These are phyloP conservation scores for Hymenotorrendiella dingleyae DNA, from an alignment of 2,329 filamentous ascomycete species.

Conservation along the genomic window DNA sequence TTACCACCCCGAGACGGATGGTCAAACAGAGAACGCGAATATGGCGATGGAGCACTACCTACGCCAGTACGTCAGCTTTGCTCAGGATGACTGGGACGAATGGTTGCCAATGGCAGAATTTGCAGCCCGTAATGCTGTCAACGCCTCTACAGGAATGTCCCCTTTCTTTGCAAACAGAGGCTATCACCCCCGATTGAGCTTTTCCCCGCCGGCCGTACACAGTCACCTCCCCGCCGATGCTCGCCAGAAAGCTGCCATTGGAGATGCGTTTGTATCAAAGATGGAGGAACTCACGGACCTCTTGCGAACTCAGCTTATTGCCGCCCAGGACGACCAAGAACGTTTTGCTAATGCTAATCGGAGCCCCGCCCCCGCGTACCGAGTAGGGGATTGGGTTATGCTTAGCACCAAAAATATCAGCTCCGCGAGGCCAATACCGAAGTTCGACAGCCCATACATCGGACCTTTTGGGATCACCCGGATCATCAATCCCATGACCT, in stretches of 20 bases:
- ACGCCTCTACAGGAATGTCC: conserved; percentile 5
- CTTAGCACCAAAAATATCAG: conserved; percentile 1
- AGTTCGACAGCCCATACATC: not conserved
- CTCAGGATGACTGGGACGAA: conserved; percentile 14
- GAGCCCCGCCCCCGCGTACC: not conserved
- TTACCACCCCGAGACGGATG: conserved; percentile 15
- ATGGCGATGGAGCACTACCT: conserved; percentile 11
- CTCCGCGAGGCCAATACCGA: not conserved
- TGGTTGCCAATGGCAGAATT: conserved; percentile 15
- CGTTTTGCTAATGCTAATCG: not conserved
- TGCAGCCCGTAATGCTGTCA: conserved; percentile 10
- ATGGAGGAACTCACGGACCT: not conserved
- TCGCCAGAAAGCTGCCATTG: not conserved
- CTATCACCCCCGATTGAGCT: conserved; percentile 5
- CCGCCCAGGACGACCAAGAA: not conserved
- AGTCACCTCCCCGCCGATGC: not conserved
- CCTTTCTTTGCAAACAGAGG: conserved; percentile 13
- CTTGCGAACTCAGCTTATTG: not conserved
- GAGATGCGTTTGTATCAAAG: not conserved
- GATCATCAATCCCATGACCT: not conserved
- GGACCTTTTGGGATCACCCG: conserved; percentile 3
- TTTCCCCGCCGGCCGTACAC: not conserved
- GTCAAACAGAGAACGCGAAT: conserved; percentile 14
- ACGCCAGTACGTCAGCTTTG: conserved; percentile 10
- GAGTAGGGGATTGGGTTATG: not conserved